Base-by-base conservation (phyloP, 352 stramenopile genomes). In the Plasmopara viticola region DNA sequence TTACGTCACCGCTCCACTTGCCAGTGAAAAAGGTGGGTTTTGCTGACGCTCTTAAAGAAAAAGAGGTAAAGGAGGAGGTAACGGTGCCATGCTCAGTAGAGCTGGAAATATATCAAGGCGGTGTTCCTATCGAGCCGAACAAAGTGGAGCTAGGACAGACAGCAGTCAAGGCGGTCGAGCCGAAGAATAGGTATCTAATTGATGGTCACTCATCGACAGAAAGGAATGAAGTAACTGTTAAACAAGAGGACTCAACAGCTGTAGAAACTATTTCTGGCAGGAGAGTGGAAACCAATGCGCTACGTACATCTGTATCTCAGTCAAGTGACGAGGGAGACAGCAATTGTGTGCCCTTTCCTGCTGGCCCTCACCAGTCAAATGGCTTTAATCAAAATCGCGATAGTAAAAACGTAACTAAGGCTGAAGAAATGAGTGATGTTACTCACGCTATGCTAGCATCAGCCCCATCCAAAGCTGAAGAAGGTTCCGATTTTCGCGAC, bases 211-310 rank as follows among this genome's bases (percentile, higher is more conserved):
- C 45, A 18, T 30, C 18, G 34, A 28, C 37, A 40, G 31, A 50
- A 15, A 39, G 33, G 50, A n/a, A 2, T 28, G 10, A 15, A 30
- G 5, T 38, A 3, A 28, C 17, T 44, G 44, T 68, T n/a, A 68
- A 72, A 59, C 20, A 51, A 54, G 51, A 62, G 41, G 2, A 13
- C 0, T 44, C 43, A 6, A 15, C 20, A 39, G 10, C 18, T 50
- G 12, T 25, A 29, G 9, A 45, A 41, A 45, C 18, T 17, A 17
- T 47, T 37, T 50, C 38, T 34, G 37, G 33, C 9, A 37, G 47
- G 39, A 82, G 74, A 48, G 80, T 84, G 67, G 66, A 86, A 44
- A 86, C 80, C 18, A 3, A 3, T 25, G 20, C 20, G 20, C 20
- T 25, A 25, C 3, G 20, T 25, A 25, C 20, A 25, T 25, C 20